Evolutionary conservation across 2,329 filamentous ascomycete genomes (phyloP).

Genomic region (Nemania bipapillata): DNA sequence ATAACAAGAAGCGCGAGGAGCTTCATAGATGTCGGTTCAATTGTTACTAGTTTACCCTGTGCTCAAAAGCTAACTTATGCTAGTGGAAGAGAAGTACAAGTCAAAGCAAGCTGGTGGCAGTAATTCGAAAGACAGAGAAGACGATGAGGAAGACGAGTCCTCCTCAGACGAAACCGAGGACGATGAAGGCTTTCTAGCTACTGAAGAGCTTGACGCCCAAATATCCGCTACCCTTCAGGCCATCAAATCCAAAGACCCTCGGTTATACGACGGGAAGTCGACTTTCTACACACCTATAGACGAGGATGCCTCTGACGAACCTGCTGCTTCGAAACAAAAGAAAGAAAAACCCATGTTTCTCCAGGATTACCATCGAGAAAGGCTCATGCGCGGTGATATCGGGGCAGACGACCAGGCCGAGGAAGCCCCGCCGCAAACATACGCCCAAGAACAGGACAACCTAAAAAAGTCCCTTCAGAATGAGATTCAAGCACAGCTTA

Average conservation of each 20-base stretch:
- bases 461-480: slow-evolving; percentile 81
- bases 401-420: slow-evolving; percentile 69
- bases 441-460: slow-evolving; percentile 86
- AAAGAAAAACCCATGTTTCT: slow-evolving; percentile 87
- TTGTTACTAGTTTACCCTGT: not conserved
- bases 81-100: slow-evolving; percentile 88
- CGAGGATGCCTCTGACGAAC: slow-evolving; percentile 52
- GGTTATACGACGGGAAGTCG: slow-evolving; percentile 82
- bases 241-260: slow-evolving; percentile 88
- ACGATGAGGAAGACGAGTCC: slow-evolving; percentile 72
- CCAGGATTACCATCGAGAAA: slow-evolving; percentile 90
- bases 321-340: slow-evolving; percentile 58
- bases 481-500: slow-evolving; percentile 76
- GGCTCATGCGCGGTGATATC: slow-evolving; percentile 77
- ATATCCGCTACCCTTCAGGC: slow-evolving; percentile 88
- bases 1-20: slow-evolving; percentile 98
- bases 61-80: slow-evolving; percentile 31
- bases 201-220: slow-evolving; percentile 83
- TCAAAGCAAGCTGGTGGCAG: slow-evolving; percentile 58
- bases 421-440: slow-evolving; percentile 71
- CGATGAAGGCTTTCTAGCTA: slow-evolving; percentile 87
- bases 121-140: slow-evolving; percentile 58
- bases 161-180: slow-evolving; percentile 85
- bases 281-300: slow-evolving; percentile 80
- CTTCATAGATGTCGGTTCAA: slow-evolving; percentile 69